Evolutionary conservation across 2,329 filamentous ascomycete genomes (phyloP).

Genomic region (Ophiostoma tasmaniense): DNA sequence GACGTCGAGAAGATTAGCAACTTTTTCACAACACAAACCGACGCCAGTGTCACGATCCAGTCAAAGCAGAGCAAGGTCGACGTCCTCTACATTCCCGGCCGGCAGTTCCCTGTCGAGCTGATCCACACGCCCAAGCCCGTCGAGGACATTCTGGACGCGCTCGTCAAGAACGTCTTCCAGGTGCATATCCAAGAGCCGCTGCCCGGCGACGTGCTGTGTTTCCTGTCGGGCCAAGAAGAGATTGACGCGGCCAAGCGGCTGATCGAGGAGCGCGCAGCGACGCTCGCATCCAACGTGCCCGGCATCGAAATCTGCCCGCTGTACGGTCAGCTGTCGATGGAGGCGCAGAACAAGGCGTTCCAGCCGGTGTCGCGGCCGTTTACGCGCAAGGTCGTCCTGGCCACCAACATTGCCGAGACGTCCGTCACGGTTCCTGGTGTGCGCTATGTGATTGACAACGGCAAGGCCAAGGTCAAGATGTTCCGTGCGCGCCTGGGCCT

Average conservation of each 20-base stretch:
- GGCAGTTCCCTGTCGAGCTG: constrained; percentile 76
- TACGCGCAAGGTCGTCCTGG: constrained; percentile 81
- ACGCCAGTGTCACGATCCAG: background rate
- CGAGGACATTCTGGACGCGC: constrained; percentile 70
- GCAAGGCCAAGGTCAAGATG: constrained; percentile 90
- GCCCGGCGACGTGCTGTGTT: constrained; percentile 90
- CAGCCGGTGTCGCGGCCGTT: constrained; percentile 59
- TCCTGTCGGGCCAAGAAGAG: constrained; percentile 85
- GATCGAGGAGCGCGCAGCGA: constrained; percentile 68
- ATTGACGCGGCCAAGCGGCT: constrained; percentile 75
- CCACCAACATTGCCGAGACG: constrained; percentile 98
- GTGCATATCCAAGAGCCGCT: constrained; percentile 81
- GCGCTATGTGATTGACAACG: constrained; percentile 81
- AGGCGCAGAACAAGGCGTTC: constrained; percentile 81
- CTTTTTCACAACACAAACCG: constrained; percentile 54
- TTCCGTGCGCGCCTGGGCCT: constrained; percentile 78
- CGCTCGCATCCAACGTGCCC: constrained; percentile 66
- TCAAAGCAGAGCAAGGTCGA: constrained; percentile 25
- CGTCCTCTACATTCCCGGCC: constrained; percentile 65
- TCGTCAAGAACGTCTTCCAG: constrained; percentile 74
- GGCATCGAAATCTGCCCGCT: constrained; percentile 67
- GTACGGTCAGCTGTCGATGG: constrained; percentile 82
- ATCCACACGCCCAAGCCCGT: constrained; percentile 66
- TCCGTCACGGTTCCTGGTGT: constrained; percentile 94
- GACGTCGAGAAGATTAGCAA: constrained; percentile 69